Evolutionary conservation across 768 basidiomycete genomes (phyloP), one percentile per base, ranked within the genome.

Genomic region (Tricholoma bakamatsutake): DNA sequence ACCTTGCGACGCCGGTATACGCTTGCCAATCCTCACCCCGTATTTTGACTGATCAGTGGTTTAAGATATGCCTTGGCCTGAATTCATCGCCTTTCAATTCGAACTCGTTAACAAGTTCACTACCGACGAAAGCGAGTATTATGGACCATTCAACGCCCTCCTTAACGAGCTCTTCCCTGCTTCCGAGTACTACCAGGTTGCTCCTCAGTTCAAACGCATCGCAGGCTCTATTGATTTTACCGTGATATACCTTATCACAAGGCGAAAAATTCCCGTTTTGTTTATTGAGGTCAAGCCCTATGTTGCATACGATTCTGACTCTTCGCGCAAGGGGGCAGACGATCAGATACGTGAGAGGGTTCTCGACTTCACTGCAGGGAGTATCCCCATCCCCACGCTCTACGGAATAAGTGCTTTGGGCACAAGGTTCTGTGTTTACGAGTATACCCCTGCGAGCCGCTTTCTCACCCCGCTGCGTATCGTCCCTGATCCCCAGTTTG

Each of bases 41-140:
- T 28, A 45, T 45, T 45, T 45, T 45, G 27, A n/a, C 43, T 45
- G 43, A 45, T 45, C 2, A 27, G 21, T 45, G 43, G 24, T 45
- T 45, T 28, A 45, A 28, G 43, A 45, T 45, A 45, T 45, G 43
- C 43, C 49, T 50, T 37, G 31, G 49, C 33, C 49, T 33, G 49
- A 33, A 33, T 50, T 33, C 49, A 50, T 50, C 49, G 6, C 49
- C 0, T 37, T 37, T 1, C 49, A 50, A 15, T 50, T 50, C 24
- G 49, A 50, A 33, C 49, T 50, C 24, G 49, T 50, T 33, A 37
- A 50, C 49, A 50, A 50, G 49, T 37, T 50, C 49, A 50, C 28
- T 34, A 37, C 49, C 10, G 31, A 50, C 0, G 49, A 50, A 50
- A 50, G 49, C 49, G 35, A 50, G 0, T 50, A 50, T 50, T 50